Percentiles rank a stretch among this genome's conserved stretches.
phyloP scores from a whole-genome alignment of 306 rosid genomes.

The Sechiopsis laciniata region DNA sequence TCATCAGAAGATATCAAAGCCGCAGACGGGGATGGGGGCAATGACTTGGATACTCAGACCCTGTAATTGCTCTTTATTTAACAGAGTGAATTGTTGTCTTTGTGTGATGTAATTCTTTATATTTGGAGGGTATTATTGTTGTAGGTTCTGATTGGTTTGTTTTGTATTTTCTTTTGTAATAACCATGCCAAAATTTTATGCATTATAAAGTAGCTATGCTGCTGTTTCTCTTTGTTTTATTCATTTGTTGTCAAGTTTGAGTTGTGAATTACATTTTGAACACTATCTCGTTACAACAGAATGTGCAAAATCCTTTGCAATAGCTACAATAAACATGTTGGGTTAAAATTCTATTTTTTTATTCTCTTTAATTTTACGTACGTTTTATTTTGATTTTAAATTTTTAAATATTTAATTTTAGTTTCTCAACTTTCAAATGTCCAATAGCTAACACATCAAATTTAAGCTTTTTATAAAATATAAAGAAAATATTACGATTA shows the following conservation, averaged over 20 bases:
- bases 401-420: too few species aligned
- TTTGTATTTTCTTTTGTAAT: slow-evolving; percentile 11
- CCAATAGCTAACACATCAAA: too few species aligned
- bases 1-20: slow-evolving; percentile 40
- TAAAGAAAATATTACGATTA: too few species aligned
- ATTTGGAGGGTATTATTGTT: slow-evolving; percentile 20
- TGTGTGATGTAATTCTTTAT: slow-evolving; percentile 29
- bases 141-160: slow-evolving; percentile 11
- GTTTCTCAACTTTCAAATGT: too few species aligned
- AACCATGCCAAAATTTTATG: slow-evolving; percentile 15
- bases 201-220: slow-evolving; percentile 9
- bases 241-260: slow-evolving; percentile 4
- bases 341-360: too few species aligned
- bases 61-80: slow-evolving; percentile 15
- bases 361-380: too few species aligned
- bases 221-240: background rate
- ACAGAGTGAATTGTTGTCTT: background rate
- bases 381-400: too few species aligned
- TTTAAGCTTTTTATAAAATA: too few species aligned
- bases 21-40: slow-evolving; percentile 13
- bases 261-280: background rate
- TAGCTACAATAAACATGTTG: too few species aligned
- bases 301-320: too few species aligned
- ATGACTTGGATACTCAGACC: slow-evolving; percentile 27
- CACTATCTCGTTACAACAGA: background rate